Base-by-base conservation (phyloP, 176 grass and related monocot species). In the Neostapfia colusana region DNA sequence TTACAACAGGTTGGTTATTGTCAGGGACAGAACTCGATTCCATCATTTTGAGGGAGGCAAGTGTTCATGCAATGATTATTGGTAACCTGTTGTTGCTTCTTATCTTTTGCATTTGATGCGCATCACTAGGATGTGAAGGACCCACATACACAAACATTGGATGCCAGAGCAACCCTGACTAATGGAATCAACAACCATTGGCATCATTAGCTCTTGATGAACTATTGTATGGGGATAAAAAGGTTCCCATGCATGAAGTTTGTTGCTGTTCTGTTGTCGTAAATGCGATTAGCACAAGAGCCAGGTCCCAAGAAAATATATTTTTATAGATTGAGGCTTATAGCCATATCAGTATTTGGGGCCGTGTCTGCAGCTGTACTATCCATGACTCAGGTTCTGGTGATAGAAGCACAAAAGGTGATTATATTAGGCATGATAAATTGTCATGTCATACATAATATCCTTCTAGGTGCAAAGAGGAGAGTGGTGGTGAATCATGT, bases 51-150 rank as follows among this genome's bases (percentile, higher is more conserved):
- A 81, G 69, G 75, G 83, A 55, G 88, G 88, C 25, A 49, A 53
- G 10, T 93, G 91, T 80, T 93, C 91, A 16, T 93, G 88, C 66
- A 85, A 90, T 80, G 88, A 93, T 85, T 90, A 88, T 77, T 93
- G 91, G 91, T 93, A 88, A 88, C 67, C 59, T n/a, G 65, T 59
- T 5, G 12, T 24, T 53, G 55, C 46, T 63, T 79, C 40, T 68
- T 72, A 0, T 41, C 8, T 66, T 56, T 55, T 46, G 54, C 54
- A 44, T 72, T 21, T 50, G 28, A 25, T 17, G 6, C 20, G 13
- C 26, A 54, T 35, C 26, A 14, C 59, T 77, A 40, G 23, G 27
- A 64, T 72, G 35, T 51, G 14, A 74, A 69, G 43, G 67, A n/a
- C n/a, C n/a, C n/a, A n/a, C n/a, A n/a, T n/a, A n/a, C n/a, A n/a